Percentiles rank a stretch among this genome's conserved stretches.
phyloP scores from a whole-genome alignment of 2,329 filamentous ascomycete species.

The Teratosphaeria pseudoeucalypti region DNA sequence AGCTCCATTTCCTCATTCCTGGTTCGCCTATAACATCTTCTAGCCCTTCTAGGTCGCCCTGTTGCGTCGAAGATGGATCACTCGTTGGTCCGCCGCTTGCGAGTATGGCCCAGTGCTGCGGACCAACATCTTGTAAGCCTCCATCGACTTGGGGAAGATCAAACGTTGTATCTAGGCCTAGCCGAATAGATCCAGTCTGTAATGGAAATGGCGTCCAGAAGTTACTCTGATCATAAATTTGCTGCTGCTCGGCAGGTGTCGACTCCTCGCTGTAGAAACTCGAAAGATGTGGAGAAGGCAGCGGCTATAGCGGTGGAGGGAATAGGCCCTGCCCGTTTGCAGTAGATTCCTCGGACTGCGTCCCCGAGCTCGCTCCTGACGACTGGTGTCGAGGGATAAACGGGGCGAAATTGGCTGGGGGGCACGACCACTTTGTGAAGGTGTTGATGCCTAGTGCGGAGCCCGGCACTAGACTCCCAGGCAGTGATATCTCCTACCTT shows the following conservation, averaged over 20 bases:
- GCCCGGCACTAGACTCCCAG: constrained; percentile 21
- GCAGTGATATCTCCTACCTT: constrained; percentile 35
- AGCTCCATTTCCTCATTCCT: constrained; percentile 8
- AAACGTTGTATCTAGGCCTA: constrained; percentile 4
- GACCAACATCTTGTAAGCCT: not conserved
- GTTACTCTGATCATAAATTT: constrained; percentile 9
- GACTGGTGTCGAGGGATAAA: constrained; percentile 19
- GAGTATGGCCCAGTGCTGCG: constrained; percentile 5
- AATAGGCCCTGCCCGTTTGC: constrained; percentile 13
- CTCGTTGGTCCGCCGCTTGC: not conserved
- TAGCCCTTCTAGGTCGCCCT: constrained; percentile 9
- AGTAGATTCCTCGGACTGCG: constrained; percentile 13
- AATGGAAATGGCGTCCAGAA: constrained; percentile 33
- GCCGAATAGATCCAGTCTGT: constrained; percentile 27
- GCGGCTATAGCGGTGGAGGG: constrained; percentile 10
- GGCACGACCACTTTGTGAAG: constrained; percentile 5
- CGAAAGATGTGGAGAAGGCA: constrained; percentile 10
- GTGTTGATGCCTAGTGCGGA: not conserved
- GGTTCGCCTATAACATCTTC: not conserved
- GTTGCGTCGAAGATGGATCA: constrained; percentile 6
- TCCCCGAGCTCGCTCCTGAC: constrained; percentile 8
- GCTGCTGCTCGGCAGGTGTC: constrained; percentile 11
- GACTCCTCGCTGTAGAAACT: constrained; percentile 16
- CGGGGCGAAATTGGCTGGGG: constrained; percentile 21
- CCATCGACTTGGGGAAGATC: constrained; percentile 10